Evolutionary conservation across 441 rosid genomes (phyloP), one percentile per base, ranked within the genome.

Genomic region (Melastoma candidum): DNA sequence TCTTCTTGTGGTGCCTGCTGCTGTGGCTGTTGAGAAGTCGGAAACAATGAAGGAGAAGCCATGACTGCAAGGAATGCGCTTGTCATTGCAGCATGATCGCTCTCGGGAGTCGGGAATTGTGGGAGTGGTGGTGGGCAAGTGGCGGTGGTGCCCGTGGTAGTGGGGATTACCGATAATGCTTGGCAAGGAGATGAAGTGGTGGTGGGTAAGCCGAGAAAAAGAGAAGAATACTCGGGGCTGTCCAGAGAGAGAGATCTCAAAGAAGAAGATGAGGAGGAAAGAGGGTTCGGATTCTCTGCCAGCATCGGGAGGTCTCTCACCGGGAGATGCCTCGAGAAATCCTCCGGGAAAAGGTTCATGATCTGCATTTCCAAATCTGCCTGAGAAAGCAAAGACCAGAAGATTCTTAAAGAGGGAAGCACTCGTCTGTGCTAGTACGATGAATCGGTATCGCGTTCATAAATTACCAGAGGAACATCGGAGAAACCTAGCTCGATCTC

Each of bases 401-500:
- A 17, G 22, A 17, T 17, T 17, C 22, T 17, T 17, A 17, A 17
- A 17, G 22, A 17, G 22, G 22, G 39, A 25, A 36, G 25, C 41
- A 32, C 7, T 29, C 14, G n/a, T n/a, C 25, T 29, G 13, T 4
- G 13, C 12, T 14, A 44, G 5, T 7, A 12, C 12, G 12, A 26
- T 10, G 46, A 17, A 47, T 11, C 12, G 22, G 36, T 11, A 53
- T 7, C 7, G 27, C 43, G 44, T 1, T 44, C 26, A 47, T 12
- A 50, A 63, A 11, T 9, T 84, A 82, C 94, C 44, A 64, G 78
- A 27, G 64, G 8, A 47, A 39, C 56, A 57, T 64, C 66, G 57
- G 92, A 73, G 53, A 77, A 71, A 17, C 97, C 96, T 22, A 90
- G 65, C 63, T 90, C 97, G 68, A 90, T 81, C 68, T 90, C 97